phyloP scores from a whole-genome alignment of 2,329 filamentous ascomycete genomes.

The Pestalotiopsis sp. region DNA sequence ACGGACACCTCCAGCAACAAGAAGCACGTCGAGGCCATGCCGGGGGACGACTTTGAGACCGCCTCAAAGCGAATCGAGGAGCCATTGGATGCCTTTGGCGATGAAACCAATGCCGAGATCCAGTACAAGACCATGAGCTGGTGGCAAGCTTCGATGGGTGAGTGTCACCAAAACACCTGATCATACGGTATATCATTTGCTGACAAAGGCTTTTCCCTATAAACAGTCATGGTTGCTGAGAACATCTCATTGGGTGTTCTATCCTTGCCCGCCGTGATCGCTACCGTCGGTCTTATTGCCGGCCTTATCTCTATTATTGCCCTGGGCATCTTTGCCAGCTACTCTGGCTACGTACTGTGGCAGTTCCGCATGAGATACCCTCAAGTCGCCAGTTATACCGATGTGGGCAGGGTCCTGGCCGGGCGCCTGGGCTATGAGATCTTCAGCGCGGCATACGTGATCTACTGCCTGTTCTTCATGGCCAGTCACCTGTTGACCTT shows the following conservation, averaged over 20 bases:
- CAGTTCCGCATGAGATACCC: constrained; percentile 73
- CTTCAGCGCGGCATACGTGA: constrained; percentile 58
- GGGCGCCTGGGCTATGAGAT: constrained; percentile 60
- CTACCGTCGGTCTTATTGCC: constrained; percentile 70
- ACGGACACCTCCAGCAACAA: background rate
- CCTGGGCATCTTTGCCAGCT: constrained; percentile 69
- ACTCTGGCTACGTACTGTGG: constrained; percentile 55
- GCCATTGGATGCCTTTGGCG: constrained; percentile 3
- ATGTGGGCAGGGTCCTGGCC: constrained; percentile 62
- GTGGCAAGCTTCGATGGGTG: constrained; percentile 31
- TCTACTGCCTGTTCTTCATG: constrained; percentile 70
- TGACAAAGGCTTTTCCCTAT: constrained; percentile 33
- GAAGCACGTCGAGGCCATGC: background rate
- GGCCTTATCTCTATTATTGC: constrained; percentile 72
- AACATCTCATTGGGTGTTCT: constrained; percentile 55
- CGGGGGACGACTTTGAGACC: background rate
- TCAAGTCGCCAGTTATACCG: constrained; percentile 66
- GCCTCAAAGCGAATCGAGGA: constrained; percentile 2
- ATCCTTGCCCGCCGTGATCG: constrained; percentile 76
- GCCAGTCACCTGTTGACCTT: constrained; percentile 69
- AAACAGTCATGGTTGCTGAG: constrained; percentile 43
- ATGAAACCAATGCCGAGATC: constrained; percentile 22
- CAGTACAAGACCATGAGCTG: constrained; percentile 39
- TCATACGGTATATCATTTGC: constrained; percentile 29
- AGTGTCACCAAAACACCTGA: background rate